Evolutionary conservation across 176 grass and related monocot genomes (phyloP).

Genomic region (Eragrostis nindensis): DNA sequence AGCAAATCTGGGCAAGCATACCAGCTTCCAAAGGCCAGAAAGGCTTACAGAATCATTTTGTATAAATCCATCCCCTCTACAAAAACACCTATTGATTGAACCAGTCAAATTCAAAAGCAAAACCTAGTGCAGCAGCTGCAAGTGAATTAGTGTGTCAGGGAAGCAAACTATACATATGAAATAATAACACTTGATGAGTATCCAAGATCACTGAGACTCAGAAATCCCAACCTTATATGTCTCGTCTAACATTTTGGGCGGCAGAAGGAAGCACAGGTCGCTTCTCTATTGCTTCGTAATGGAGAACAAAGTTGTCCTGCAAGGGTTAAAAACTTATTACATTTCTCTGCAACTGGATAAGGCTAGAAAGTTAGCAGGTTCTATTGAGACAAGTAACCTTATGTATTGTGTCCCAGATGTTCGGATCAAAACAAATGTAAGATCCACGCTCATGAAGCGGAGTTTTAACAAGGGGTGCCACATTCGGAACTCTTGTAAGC

Average conservation of each 20-base stretch:
- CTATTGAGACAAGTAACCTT: conserved; percentile 59
- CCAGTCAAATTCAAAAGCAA: conserved; percentile 11
- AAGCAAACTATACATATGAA: background rate
- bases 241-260: conserved; percentile 58
- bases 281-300: conserved; percentile 79
- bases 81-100: conserved; percentile 19
- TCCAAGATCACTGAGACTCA: background rate
- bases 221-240: conserved; percentile 50
- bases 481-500: conserved; percentile 69
- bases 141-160: conserved; percentile 24
- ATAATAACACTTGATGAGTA: background rate
- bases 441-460: conserved; percentile 75
- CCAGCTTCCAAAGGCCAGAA: background rate
- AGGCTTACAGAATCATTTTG: conserved; percentile 47
- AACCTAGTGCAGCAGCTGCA: conserved; percentile 28
- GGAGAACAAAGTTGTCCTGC: conserved; percentile 82
- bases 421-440: conserved; percentile 79
- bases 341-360: conserved; percentile 13
- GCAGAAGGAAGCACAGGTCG: conserved; percentile 63
- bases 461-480: conserved; percentile 67
- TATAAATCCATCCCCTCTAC: conserved; percentile 20
- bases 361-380: conserved; percentile 11
- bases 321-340: conserved; percentile 14
- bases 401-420: conserved; percentile 67
- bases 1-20: background rate